Evolutionary conservation across 495 filamentous ascomycete genomes (phyloP).

Genomic region (Cercophora samala): DNA sequence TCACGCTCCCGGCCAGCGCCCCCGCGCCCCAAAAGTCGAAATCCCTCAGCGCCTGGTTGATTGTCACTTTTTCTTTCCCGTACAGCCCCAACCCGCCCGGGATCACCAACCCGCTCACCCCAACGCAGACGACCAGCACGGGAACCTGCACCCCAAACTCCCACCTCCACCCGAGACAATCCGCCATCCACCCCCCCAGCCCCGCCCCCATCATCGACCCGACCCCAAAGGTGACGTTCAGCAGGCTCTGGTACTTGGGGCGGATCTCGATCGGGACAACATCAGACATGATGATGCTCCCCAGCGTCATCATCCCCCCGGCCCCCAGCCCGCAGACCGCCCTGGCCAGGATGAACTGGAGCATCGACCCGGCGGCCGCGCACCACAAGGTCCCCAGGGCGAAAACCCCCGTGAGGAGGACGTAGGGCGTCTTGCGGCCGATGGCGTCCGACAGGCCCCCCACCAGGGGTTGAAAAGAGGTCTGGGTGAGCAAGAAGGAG

Average conservation of each 20-base stretch:
- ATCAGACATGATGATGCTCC: conserved; percentile 70
- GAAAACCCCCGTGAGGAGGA: conserved; percentile 62
- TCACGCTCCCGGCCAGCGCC: conserved; percentile 61
- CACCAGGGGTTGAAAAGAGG: conserved; percentile 69
- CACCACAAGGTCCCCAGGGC: conserved; percentile 68
- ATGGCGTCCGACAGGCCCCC: conserved; percentile 70
- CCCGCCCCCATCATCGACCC: conserved; percentile 64
- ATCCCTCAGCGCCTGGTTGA: conserved; percentile 57
- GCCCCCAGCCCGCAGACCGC: conserved; percentile 73
- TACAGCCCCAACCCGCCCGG: conserved; percentile 59
- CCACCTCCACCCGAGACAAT: conserved; percentile 71
- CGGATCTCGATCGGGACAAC: conserved; percentile 69
- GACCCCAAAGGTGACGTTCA: conserved; percentile 65
- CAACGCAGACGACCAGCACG: conserved; percentile 56
- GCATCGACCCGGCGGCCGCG: conserved; percentile 65
- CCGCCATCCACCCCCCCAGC: conserved; percentile 69
- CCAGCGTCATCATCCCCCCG: conserved; percentile 69
- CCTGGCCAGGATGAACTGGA: conserved; percentile 67
- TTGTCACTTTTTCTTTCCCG: conserved; percentile 44
- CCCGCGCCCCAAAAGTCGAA: conserved; percentile 68
- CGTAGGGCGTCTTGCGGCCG: conserved; percentile 66
- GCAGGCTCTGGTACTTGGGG: conserved; percentile 70
- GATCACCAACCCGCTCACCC: conserved; percentile 54
- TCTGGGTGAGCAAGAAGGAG: conserved; percentile 72
- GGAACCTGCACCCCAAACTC: conserved; percentile 67